Evolutionary conservation across 2,329 filamentous ascomycete species (phyloP).

Genomic region (Trichoderma afroharzianum): DNA sequence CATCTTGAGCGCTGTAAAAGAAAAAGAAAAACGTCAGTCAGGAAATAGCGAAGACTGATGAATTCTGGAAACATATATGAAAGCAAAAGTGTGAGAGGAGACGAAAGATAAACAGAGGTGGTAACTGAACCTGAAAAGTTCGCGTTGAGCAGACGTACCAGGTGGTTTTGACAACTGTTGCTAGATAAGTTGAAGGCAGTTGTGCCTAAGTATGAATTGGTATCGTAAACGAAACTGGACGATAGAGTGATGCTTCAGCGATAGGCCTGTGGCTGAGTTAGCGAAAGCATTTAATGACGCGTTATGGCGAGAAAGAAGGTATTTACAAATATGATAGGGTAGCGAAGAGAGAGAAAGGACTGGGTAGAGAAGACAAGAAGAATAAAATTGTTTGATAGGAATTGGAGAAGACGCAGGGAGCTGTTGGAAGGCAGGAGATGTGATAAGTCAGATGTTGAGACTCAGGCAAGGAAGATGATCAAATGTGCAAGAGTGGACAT

Average conservation of each 20-base stretch:
- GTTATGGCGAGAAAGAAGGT: neutral
- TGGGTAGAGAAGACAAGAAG: neutral
- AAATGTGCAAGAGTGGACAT: neutral
- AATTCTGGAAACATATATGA: neutral
- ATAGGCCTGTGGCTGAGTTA: neutral
- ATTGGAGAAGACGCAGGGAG: neutral
- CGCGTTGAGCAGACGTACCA: neutral
- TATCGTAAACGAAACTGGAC: neutral
- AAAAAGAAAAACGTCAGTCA: neutral
- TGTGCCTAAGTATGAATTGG: neutral
- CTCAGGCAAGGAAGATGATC: neutral
- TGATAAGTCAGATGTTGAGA: neutral
- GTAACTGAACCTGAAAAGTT: neutral
- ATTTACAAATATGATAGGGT: neutral
- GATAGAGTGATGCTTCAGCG: neutral
- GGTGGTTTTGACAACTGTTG: neutral
- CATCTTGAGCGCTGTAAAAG: conserved; percentile 25
- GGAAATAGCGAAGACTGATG: neutral
- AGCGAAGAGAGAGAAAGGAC: neutral
- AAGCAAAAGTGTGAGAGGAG: neutral
- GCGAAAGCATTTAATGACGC: neutral
- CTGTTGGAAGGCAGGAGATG: neutral
- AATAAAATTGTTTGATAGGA: neutral
- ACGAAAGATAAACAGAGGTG: neutral
- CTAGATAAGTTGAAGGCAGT: neutral